A percentile compares a stretch with the other conserved stretches of the same genome.
These are phyloP conservation scores for Brassica juncea DNA, from an alignment of 345 rosid species.

Conservation along the genomic window DNA sequence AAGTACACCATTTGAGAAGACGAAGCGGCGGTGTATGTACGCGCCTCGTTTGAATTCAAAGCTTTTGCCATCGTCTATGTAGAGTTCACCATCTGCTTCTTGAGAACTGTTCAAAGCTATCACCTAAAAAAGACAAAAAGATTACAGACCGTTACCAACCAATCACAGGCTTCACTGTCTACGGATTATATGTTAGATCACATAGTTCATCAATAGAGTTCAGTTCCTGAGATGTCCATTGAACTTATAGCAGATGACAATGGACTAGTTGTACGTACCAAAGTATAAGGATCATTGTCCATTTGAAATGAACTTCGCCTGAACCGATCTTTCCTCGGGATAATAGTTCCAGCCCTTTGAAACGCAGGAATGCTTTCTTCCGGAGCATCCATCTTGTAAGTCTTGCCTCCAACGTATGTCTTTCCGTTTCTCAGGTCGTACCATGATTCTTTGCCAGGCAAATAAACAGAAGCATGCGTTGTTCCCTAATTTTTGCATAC, in stretches of 20 bases:
- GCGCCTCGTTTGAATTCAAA: constrained; percentile 70
- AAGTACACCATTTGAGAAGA: constrained; percentile 70
- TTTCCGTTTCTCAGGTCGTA: constrained; percentile 80
- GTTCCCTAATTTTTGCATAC: constrained; percentile 53
- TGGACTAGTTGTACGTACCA: constrained; percentile 56
- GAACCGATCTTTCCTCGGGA: constrained; percentile 88
- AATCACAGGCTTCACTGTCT: not conserved
- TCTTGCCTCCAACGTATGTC: constrained; percentile 59
- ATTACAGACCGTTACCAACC: not conserved
- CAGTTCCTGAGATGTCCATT: not conserved
- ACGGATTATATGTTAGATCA: not conserved
- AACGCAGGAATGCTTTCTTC: constrained; percentile 93
- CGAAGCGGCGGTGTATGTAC: constrained; percentile 77
- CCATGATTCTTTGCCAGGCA: constrained; percentile 94
- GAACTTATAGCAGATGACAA: constrained; percentile 1
- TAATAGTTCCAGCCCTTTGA: constrained; percentile 94
- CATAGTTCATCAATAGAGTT: not conserved
- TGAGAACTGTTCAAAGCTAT: constrained; percentile 87
- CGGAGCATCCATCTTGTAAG: constrained; percentile 70
- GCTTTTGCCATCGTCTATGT: constrained; percentile 88
- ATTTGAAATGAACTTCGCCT: constrained; percentile 95
- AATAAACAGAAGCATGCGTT: constrained; percentile 68
- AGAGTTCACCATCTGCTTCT: constrained; percentile 92
- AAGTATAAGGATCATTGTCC: constrained; percentile 88
- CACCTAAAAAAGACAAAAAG: constrained; percentile 48